These are phyloP conservation scores for Pleurotus cornucopiae DNA, from an alignment of 768 basidiomycete species.

Conservation along the genomic window DNA sequence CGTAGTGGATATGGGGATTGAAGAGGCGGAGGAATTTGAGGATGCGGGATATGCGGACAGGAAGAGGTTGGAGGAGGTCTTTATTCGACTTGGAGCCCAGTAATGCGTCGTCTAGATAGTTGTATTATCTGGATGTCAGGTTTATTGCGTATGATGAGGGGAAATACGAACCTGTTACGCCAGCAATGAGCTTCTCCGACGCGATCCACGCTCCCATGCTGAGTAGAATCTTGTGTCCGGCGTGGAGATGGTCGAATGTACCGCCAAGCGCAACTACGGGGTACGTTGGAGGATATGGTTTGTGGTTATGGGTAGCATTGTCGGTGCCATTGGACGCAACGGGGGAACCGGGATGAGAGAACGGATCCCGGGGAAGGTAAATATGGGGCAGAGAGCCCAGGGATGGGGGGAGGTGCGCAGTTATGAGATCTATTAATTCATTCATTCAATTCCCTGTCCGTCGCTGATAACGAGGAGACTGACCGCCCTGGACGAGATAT, in stretches of 20 bases:
- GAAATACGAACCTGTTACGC: slow-evolving; percentile 67
- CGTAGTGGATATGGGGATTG: slow-evolving; percentile 57
- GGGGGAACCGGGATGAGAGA: slow-evolving; percentile 8
- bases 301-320: background rate
- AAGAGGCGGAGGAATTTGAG: slow-evolving; percentile 70
- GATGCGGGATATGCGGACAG: slow-evolving; percentile 50
- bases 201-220: slow-evolving; percentile 90
- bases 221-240: slow-evolving; percentile 95
- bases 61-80: slow-evolving; percentile 61
- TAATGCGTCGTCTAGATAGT: slow-evolving; percentile 56
- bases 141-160: background rate
- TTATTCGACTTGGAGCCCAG: slow-evolving; percentile 69
- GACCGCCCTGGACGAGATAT: slow-evolving; percentile 47
- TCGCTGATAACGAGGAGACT: slow-evolving; percentile 10
- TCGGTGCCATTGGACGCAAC: slow-evolving; percentile 3
- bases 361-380: slow-evolving; percentile 27
- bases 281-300: slow-evolving; percentile 25
- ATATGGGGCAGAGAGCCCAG: slow-evolving; percentile 34
- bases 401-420: slow-evolving; percentile 36
- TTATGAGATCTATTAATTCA: slow-evolving; percentile 29
- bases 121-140: background rate
- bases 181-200: slow-evolving; percentile 77
- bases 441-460: too few relatives aligned
- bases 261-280: slow-evolving; percentile 89
- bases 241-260: slow-evolving; percentile 96